Conservation (phyloP, 1,284 basidiomycete species). For the Clitocybe nebularis region DNA sequence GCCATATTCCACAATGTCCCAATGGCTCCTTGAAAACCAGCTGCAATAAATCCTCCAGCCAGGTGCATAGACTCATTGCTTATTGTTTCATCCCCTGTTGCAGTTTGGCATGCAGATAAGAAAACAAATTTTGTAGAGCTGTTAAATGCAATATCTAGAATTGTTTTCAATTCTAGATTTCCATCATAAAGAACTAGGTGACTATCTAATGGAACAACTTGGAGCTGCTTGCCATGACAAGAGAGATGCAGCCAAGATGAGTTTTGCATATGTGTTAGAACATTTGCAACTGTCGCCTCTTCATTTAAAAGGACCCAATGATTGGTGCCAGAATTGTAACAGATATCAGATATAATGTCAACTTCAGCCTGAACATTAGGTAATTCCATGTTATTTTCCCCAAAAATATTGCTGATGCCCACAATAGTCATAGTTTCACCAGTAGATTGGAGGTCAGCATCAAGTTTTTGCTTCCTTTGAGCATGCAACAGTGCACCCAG, state of each 20-base stretch:
- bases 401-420: background rate
- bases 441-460: background rate
- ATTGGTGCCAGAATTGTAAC: background rate
- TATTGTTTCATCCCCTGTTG: conserved; percentile 21
- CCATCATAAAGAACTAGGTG: conserved; percentile 12
- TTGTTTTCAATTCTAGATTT: conserved; percentile 11
- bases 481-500: conserved; percentile 7
- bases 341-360: background rate
- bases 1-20: conserved; percentile 31
- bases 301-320: background rate
- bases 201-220: conserved; percentile 14
- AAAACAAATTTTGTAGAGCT: conserved; percentile 17
- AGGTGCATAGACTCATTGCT: conserved; percentile 28
- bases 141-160: conserved; percentile 9
- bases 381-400: no score
- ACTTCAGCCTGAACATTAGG: background rate
- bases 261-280: conserved; percentile 6
- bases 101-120: conserved; percentile 33
- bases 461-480: background rate
- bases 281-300: conserved; percentile 8
- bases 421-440: conserved; percentile 5
- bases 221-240: conserved; percentile 18
- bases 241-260: conserved; percentile 17
- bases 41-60: conserved; percentile 28
- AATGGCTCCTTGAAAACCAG: conserved; percentile 30